Conservation (phyloP, 441 rosid genomes). For the Croton setiger region DNA sequence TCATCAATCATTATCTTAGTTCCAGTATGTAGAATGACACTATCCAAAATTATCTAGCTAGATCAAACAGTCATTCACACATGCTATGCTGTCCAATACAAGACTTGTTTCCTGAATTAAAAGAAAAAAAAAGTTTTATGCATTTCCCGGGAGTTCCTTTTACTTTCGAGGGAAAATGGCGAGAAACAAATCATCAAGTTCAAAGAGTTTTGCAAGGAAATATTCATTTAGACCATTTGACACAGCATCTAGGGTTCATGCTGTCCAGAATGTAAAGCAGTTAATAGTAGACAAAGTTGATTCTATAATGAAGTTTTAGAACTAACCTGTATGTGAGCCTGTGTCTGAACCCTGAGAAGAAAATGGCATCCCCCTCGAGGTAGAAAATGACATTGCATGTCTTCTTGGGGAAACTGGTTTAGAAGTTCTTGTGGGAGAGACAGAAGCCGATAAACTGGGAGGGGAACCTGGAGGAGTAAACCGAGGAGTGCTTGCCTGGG, state of each 20-base stretch:
- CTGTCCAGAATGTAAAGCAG: conserved; percentile 6
- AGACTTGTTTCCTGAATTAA: background rate
- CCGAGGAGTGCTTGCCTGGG: conserved; percentile 67
- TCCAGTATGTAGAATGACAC: background rate
- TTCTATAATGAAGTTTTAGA: conserved; percentile 15
- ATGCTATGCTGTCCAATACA: background rate
- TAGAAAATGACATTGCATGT: conserved; percentile 65
- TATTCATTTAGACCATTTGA: conserved; percentile 6
- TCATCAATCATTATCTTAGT: background rate
- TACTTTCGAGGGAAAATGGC: conserved; percentile 2
- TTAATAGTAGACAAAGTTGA: conserved; percentile 1
- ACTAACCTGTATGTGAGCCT: conserved; percentile 61
- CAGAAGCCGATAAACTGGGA: conserved; percentile 65
- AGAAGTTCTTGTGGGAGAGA: conserved; percentile 65
- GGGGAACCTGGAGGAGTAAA: conserved; percentile 86
- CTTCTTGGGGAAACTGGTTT: conserved; percentile 74
- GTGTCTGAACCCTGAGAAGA: conserved; percentile 49
- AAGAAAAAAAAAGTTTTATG: background rate
- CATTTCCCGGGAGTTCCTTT: background rate
- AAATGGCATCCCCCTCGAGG: conserved; percentile 54
- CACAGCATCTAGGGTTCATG: background rate
- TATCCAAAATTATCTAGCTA: background rate
- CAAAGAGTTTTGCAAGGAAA: conserved; percentile 10
- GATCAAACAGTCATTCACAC: background rate
- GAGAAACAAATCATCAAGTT: background rate